phyloP scores from a whole-genome alignment of 1,139 yeast species.

The Blastobotrys proliferans region DNA sequence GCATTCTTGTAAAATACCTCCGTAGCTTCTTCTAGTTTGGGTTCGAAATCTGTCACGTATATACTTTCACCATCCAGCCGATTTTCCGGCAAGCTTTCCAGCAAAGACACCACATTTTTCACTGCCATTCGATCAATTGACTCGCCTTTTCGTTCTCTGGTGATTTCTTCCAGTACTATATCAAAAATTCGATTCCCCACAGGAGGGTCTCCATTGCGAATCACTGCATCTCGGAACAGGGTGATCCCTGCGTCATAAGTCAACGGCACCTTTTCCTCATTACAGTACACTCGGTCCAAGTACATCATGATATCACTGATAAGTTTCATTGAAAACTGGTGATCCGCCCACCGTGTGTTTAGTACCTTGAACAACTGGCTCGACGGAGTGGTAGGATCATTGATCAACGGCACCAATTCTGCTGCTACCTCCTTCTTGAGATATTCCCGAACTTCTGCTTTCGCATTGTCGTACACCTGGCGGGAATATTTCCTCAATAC shows the following conservation, averaged over 20 bases:
- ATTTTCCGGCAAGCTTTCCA: slow-evolving; percentile 53
- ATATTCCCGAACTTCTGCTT: slow-evolving; percentile 48
- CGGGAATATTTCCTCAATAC: slow-evolving; percentile 74
- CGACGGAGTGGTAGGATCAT: slow-evolving; percentile 6
- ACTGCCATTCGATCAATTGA: slow-evolving; percentile 59
- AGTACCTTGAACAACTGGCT: slow-evolving; percentile 40
- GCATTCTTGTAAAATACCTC: slow-evolving; percentile 51
- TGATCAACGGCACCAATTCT: slow-evolving; percentile 21
- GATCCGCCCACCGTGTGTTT: slow-evolving; percentile 59
- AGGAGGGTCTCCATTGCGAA: slow-evolving; percentile 42
- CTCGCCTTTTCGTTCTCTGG: slow-evolving; percentile 56
- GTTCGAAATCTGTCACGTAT: slow-evolving; percentile 65
- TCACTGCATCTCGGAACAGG: slow-evolving; percentile 47
- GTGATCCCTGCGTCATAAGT: slow-evolving; percentile 74
- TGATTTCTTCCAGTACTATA: slow-evolving; percentile 54
- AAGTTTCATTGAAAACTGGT: slow-evolving; percentile 69
- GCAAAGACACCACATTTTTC: slow-evolving; percentile 62
- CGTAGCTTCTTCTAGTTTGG: slow-evolving; percentile 53
- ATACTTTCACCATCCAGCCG: slow-evolving; percentile 41
- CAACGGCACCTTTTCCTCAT: slow-evolving; percentile 61
- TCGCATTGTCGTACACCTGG: slow-evolving; percentile 61
- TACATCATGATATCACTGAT: slow-evolving; percentile 87
- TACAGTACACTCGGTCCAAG: slow-evolving; percentile 76
- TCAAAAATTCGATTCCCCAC: slow-evolving; percentile 50
- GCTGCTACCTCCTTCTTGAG: slow-evolving; percentile 37